Base-by-base conservation (phyloP, 768 basidiomycete species). In the Tylopilus sp. region DNA sequence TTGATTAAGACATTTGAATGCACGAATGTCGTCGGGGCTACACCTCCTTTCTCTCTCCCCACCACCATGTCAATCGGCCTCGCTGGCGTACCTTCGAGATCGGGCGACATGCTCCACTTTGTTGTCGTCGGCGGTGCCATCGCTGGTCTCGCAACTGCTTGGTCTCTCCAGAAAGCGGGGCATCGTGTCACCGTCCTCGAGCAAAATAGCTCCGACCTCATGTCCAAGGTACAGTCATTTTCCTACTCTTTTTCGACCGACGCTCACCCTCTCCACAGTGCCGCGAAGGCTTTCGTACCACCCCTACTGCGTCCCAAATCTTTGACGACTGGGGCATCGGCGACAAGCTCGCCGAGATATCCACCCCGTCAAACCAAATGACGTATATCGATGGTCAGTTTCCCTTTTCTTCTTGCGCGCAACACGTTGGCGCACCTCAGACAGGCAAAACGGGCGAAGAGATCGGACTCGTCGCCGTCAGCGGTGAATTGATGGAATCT, bases 161-260 rank as follows among this genome's bases (percentile, higher is more conserved):
- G 74, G 59, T 69, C 78, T 2, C 71, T 86, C 20, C 71, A 69
- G 23, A 71, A 69, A 53, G 76, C 74, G 0, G 84, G 85, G 0
- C 85, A 86, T 65, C 66, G 71, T 20, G 82, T 84, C 28, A 67
- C 73, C 1, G 71, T 86, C 3, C 58, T 85, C 23, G 84, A 85
- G 61, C 70, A 73, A 47, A 65, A 60, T 2, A 64, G 71, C 56
- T 72, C 71, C 4, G 67, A 74, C 49, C 75, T 73, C 13, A 70
- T 69, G 31, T 53, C 64, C 17, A 67, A 70, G 60, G 75, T 74
- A 47, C 4, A 15, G 9, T 15, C 3, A 12, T 8, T 1, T 8
- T n/a, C n/a, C 23, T n/a, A n/a, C 4, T 8, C 5, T 33, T 7
- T 1, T 10, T 9, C 26, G 26, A 7, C 3, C 26, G 26, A 28